A percentile compares a stretch with the other conserved stretches of the same genome.
Conservation (phyloP, 768 basidiomycete genomes). For the Agrocybe praecox region DNA sequence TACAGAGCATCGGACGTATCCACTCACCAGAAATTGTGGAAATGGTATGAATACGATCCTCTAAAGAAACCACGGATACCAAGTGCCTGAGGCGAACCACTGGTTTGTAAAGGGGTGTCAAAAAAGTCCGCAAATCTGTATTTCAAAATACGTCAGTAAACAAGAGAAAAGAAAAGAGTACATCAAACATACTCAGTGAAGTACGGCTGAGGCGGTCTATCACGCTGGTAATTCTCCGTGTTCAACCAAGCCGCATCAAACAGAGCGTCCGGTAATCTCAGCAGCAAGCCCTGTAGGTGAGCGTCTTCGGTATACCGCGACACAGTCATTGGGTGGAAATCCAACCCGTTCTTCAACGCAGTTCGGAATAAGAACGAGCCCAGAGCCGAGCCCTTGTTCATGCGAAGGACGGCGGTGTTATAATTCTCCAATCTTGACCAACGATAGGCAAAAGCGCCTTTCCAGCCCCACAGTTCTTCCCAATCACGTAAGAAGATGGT, state of each 20-base stretch:
- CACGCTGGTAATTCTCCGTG: conserved; percentile 85
- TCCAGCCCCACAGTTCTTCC: conserved; percentile 97
- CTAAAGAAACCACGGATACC: conserved; percentile 93
- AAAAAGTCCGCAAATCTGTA: conserved; percentile 83
- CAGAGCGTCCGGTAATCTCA: conserved; percentile 86
- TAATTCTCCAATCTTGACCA: conserved; percentile 94
- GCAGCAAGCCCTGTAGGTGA: conserved; percentile 70
- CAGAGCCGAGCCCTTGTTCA: conserved; percentile 88
- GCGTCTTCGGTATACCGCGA: conserved; percentile 85
- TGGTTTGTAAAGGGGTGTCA: conserved; percentile 66
- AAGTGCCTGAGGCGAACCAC: conserved; percentile 79
- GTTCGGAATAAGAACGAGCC: conserved; percentile 92
- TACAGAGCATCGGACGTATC: not conserved
- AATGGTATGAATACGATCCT: conserved; percentile 93
- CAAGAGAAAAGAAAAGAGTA: not conserved
- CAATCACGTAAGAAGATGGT: conserved; percentile 92
- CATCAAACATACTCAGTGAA: conserved; percentile 67
- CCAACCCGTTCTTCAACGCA: conserved; percentile 86
- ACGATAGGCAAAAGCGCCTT: conserved; percentile 91
- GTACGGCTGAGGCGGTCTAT: conserved; percentile 91
- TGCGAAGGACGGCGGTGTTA: conserved; percentile 89
- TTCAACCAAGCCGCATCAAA: conserved; percentile 97
- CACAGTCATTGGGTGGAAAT: conserved; percentile 96
- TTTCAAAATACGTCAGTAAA: not conserved
- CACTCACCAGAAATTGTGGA: conserved; percentile 87